These are phyloP conservation scores for Dryas drummondii DNA, from an alignment of 306 rosid species.

Conservation along the genomic window DNA sequence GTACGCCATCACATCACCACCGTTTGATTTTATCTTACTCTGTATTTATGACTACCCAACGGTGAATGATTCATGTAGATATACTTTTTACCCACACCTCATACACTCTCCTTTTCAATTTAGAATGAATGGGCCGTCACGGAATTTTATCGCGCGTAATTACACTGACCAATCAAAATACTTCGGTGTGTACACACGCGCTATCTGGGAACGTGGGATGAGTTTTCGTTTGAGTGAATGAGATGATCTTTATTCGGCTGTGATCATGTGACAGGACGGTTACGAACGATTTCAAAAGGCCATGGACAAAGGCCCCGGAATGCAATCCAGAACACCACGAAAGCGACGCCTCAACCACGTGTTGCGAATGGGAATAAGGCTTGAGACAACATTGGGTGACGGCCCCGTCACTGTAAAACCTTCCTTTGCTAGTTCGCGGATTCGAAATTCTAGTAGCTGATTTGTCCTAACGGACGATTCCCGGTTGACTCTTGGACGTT, in stretches of 20 bases:
- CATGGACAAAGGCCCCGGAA: conserved; percentile 19
- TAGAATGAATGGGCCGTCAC: conserved; percentile 3
- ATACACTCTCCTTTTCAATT: conserved; percentile 19
- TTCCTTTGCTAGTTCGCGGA: conserved; percentile 26
- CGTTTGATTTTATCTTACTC: conserved; percentile 24
- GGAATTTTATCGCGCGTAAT: conserved; percentile 20
- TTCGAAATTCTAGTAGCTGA: conserved; percentile 48
- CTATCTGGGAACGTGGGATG: not conserved
- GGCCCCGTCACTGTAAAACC: conserved; percentile 7
- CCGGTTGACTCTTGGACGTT: conserved; percentile 31
- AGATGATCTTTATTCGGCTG: conserved; percentile 47
- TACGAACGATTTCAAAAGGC: conserved; percentile 41
- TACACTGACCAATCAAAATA: not conserved
- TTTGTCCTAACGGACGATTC: conserved; percentile 34
- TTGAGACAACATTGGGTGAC: not conserved
- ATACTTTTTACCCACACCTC: conserved; percentile 35
- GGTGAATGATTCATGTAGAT: conserved; percentile 21
- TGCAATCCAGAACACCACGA: conserved; percentile 28
- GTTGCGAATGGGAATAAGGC: conserved; percentile 29
- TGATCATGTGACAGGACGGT: conserved; percentile 49
- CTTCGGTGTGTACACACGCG: conserved; percentile 20
- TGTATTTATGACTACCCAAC: conserved; percentile 1
- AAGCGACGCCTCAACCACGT: conserved; percentile 36
- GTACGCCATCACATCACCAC: conserved; percentile 19
- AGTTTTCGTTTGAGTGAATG: conserved; percentile 25